Evolutionary conservation across 805 yeast species (phyloP).

Genomic region (Lachancea thermotolerans): DNA sequence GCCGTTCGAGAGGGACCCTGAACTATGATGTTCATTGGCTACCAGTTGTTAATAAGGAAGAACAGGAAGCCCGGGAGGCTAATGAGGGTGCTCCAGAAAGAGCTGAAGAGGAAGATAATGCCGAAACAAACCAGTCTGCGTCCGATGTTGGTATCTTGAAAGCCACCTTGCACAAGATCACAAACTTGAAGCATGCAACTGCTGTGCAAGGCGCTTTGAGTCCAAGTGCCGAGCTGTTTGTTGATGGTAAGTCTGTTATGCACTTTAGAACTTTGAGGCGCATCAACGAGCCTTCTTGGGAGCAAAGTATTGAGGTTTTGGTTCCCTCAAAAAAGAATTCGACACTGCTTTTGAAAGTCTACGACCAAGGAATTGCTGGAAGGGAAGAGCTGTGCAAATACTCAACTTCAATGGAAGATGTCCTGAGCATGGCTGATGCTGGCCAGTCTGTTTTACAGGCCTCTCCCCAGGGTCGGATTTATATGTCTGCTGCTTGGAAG

Average conservation of each 20-base stretch:
- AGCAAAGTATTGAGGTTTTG: conserved; percentile 53
- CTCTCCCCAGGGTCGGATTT: conserved; percentile 47
- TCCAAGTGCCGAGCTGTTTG: conserved; percentile 61
- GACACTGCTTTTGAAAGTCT: conserved; percentile 47
- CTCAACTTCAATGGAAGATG: conserved; percentile 43
- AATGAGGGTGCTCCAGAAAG: conserved; percentile 14
- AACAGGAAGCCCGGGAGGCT: conserved; percentile 16
- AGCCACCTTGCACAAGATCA: conserved; percentile 53
- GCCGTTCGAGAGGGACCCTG: conserved; percentile 49
- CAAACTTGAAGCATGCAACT: conserved; percentile 44
- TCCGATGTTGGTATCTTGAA: conserved; percentile 72
- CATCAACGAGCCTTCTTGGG: conserved; percentile 70
- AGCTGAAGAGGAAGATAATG: conserved; percentile 19
- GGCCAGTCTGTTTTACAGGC: conserved; percentile 43
- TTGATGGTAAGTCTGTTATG: conserved; percentile 51
- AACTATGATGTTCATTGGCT: conserved; percentile 47
- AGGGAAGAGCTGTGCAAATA: conserved; percentile 49
- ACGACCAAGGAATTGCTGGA: conserved; percentile 46
- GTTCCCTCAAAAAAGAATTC: conserved; percentile 55
- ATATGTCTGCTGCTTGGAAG: conserved; percentile 60
- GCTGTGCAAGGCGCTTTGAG: conserved; percentile 42
- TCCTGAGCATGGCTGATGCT: conserved; percentile 37
- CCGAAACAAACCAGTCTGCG: conserved; percentile 36
- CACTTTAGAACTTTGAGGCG: conserved; percentile 55
- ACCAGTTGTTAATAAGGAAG: conserved; percentile 22